Evolutionary conservation across 176 grass and related monocot species (phyloP).

Genomic region (Areca catechu): DNA sequence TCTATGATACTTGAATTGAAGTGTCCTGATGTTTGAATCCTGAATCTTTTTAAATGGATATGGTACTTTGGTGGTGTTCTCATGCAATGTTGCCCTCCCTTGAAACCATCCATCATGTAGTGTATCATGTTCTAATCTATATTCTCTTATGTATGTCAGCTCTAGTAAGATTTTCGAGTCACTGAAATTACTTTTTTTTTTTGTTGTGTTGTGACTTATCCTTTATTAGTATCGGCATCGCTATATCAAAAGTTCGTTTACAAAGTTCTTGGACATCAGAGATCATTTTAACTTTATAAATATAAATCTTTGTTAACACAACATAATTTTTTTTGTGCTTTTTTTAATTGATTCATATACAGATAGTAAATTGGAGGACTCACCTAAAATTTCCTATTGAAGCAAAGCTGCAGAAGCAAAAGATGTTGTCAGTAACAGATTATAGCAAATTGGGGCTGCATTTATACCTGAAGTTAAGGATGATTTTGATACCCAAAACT

Average conservation of each 20-base stretch:
- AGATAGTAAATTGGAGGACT: constrained; percentile 48
- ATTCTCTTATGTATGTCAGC: no score
- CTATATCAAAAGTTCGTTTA: not conserved
- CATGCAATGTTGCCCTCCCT: no score
- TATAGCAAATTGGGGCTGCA: constrained; percentile 81
- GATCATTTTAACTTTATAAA: not conserved
- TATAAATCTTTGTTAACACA: no score
- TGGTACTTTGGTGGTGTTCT: no score
- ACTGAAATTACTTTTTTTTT: not conserved
- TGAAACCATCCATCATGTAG: no score
- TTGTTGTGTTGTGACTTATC: not conserved
- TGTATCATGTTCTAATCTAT: no score
- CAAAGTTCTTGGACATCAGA: not conserved
- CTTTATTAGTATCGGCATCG: not conserved
- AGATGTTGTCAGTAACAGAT: constrained; percentile 75
- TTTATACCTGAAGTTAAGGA: constrained; percentile 89
- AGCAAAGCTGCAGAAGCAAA: constrained; percentile 16
- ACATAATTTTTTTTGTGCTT: no score
- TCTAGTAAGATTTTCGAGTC: no score
- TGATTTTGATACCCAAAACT: constrained; percentile 95
- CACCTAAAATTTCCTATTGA: constrained; percentile 45
- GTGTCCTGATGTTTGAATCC: no score
- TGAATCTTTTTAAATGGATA: no score
- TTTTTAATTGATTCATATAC: no score
- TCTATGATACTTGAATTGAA: no score